Percentiles rank a stretch among this genome's conserved stretches.
These are phyloP conservation scores for Discostella stelligera DNA, from an alignment of 352 stramenopile species.

Conservation along the genomic window DNA sequence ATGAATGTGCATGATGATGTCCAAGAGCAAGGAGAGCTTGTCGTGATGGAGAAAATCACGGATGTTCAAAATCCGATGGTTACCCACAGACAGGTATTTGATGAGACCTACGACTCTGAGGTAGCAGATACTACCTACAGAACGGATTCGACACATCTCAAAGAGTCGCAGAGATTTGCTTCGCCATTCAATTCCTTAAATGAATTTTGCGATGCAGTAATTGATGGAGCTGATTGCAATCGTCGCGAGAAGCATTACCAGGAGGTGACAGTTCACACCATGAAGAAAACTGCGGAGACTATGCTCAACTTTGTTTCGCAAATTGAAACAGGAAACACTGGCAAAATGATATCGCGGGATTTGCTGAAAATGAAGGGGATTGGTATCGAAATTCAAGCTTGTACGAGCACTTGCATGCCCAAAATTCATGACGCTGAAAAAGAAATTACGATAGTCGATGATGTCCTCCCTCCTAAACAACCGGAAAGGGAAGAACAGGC, in stretches of 20 bases:
- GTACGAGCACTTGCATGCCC: background rate
- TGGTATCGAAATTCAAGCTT: background rate
- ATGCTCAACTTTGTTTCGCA: constrained; percentile 9
- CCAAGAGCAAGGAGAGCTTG: background rate
- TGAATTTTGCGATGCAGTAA: constrained; percentile 6
- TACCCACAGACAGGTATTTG: background rate
- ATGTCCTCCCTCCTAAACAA: background rate
- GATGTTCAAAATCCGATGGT: background rate
- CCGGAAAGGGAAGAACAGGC: background rate
- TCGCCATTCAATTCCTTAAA: constrained; percentile 9
- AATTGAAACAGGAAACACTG: constrained; percentile 2
- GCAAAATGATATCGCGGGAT: background rate
- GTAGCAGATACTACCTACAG: background rate
- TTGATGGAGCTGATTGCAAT: background rate
- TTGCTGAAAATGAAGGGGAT: background rate
- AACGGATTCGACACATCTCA: background rate
- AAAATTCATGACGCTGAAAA: background rate
- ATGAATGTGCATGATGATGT: background rate
- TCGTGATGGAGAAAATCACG: background rate
- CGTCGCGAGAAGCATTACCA: background rate
- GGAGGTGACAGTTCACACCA: constrained; percentile 11
- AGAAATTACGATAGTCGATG: background rate
- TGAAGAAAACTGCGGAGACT: constrained; percentile 7
- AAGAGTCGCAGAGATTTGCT: background rate
- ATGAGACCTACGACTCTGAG: background rate